These are phyloP conservation scores for Brettanomyces nanus DNA, from an alignment of 805 yeast genomes.

Conservation along the genomic window DNA sequence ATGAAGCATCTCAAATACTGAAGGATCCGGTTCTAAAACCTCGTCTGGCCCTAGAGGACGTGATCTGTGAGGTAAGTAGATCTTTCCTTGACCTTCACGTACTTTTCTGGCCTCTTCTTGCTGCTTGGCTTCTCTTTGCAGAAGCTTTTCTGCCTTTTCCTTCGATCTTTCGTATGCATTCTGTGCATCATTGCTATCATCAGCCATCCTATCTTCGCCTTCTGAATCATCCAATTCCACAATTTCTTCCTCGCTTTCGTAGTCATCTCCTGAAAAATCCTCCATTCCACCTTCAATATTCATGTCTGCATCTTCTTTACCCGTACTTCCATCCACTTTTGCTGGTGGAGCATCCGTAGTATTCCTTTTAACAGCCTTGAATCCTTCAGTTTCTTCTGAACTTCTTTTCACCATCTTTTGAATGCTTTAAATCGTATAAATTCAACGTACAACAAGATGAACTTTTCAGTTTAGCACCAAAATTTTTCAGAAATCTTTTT, in stretches of 20 bases:
- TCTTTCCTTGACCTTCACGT: conserved; percentile 22
- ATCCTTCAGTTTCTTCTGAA: conserved; percentile 18
- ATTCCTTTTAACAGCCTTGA: conserved; percentile 14
- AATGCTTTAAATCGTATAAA: neutral
- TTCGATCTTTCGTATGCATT: conserved; percentile 3
- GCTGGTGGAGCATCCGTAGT: conserved; percentile 11
- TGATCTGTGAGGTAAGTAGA: conserved; percentile 83
- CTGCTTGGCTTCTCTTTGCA: conserved; percentile 5
- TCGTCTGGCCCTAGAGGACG: conserved; percentile 93
- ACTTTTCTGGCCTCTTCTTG: conserved; percentile 11
- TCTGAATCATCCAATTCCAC: conserved; percentile 59
- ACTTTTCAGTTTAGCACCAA: no score
- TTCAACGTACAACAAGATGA: no score
- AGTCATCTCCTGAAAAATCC: conserved; percentile 85
- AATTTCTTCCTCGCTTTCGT: conserved; percentile 75
- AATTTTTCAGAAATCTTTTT: no score
- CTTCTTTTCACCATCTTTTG: conserved; percentile 29
- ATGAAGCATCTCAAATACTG: conserved; percentile 94
- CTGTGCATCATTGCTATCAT: conserved; percentile 5
- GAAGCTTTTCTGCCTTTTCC: conserved; percentile 17
- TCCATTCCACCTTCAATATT: conserved; percentile 66
- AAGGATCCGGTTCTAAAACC: conserved; percentile 91
- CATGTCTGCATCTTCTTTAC: conserved; percentile 44
- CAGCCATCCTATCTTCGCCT: conserved; percentile 27
- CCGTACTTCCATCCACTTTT: conserved; percentile 16